Conservation (phyloP, 257 asterid genomes). For the Solanum rostratum region DNA sequence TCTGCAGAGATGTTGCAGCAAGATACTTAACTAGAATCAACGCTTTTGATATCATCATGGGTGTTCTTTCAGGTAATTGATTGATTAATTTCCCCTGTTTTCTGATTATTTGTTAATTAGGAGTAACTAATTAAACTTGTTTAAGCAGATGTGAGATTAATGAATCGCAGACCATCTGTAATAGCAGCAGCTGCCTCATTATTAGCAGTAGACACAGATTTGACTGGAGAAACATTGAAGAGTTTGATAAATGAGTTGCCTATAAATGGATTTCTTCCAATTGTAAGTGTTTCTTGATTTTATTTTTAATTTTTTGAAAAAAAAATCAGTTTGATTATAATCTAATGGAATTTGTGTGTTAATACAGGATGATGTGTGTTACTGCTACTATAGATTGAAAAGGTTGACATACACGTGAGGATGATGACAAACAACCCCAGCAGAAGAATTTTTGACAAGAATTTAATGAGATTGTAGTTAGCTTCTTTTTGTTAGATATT, state of each 20-base stretch:
- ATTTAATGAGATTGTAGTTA: not conserved
- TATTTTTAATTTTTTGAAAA: no score
- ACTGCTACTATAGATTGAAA: constrained; percentile 6
- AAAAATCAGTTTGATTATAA: no score
- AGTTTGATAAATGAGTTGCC: constrained; percentile 18
- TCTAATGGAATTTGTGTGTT: constrained; percentile 10
- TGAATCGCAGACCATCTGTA: constrained; percentile 34
- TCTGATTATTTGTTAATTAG: not conserved
- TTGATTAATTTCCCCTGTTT: not conserved
- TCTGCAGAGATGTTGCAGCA: not conserved
- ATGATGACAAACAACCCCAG: constrained; percentile 7
- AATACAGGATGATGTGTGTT: not conserved
- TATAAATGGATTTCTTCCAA: constrained; percentile 9
- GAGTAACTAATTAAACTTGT: not conserved
- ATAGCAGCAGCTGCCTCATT: constrained; percentile 67
- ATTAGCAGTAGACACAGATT: constrained; percentile 26
- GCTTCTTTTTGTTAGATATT: constrained; percentile 1
- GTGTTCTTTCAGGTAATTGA: not conserved
- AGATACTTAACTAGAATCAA: not conserved
- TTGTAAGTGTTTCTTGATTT: constrained; percentile 21
- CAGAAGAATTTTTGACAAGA: constrained; percentile 20
- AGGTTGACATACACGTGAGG: not conserved
- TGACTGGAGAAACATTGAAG: constrained; percentile 24
- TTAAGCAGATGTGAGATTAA: constrained; percentile 31
- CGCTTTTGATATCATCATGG: not conserved